These are phyloP conservation scores for Daldinia concentrica DNA, from an alignment of 495 filamentous ascomycete genomes.

Conservation along the genomic window DNA sequence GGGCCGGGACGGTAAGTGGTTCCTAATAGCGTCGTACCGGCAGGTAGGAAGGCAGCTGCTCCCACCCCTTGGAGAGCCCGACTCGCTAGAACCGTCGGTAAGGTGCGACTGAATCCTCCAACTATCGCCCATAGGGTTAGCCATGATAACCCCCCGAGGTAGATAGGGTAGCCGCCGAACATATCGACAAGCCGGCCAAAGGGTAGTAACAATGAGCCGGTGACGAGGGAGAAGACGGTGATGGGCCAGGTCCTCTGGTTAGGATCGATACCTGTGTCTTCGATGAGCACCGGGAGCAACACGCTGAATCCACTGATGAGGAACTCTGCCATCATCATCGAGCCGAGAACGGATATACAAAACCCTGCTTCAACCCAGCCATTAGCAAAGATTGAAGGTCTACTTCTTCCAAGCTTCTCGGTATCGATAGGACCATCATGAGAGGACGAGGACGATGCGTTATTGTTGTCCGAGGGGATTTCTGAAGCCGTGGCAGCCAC, in stretches of 20 bases:
- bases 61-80: constrained; percentile 78
- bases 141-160: constrained; percentile 69
- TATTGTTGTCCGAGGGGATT: background rate
- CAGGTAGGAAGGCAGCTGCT: constrained; percentile 72
- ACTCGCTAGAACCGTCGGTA: constrained; percentile 72
- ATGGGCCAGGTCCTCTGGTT: constrained; percentile 73
- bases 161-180: constrained; percentile 73
- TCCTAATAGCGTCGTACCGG: constrained; percentile 74
- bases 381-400: constrained; percentile 19
- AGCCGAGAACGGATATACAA: constrained; percentile 46
- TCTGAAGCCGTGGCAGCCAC: background rate
- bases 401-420: constrained; percentile 22
- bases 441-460: background rate
- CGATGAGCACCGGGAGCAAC: constrained; percentile 65
- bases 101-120: constrained; percentile 46
- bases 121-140: constrained; percentile 42
- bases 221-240: constrained; percentile 70
- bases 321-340: background rate
- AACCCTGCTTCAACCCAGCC: constrained; percentile 25
- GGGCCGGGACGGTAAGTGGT: constrained; percentile 79
- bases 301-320: background rate
- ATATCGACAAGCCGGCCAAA: constrained; percentile 76
- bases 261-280: constrained; percentile 66
- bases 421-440: constrained; percentile 2
- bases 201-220: constrained; percentile 70